phyloP scores from a whole-genome alignment of 306 rosid genomes.

The Malus domestica region DNA sequence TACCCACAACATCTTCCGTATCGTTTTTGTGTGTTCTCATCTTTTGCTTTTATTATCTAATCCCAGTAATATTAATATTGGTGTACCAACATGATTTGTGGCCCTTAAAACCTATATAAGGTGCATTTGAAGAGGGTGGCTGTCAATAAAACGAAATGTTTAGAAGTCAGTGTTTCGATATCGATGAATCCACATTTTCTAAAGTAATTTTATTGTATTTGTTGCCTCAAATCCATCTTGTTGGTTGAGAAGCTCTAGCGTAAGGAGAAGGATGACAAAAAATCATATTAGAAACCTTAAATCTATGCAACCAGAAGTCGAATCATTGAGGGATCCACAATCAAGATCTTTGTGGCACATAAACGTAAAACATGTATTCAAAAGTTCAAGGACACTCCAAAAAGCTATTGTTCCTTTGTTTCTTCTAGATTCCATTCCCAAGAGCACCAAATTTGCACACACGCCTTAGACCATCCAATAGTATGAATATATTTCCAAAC shows the following conservation, averaged over 20 bases:
- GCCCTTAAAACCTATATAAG: no score
- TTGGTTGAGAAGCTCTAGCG: constrained; percentile 96
- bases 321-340: not conserved
- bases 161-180: not conserved
- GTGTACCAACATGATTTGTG: no score
- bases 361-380: not conserved
- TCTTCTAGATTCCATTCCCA: not conserved
- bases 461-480: not conserved
- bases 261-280: not conserved
- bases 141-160: not conserved
- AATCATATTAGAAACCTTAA: not conserved
- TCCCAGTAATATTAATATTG: no score
- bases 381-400: not conserved
- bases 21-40: not conserved
- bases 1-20: not conserved
- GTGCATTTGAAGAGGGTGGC: no score
- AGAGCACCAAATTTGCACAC: not conserved
- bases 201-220: constrained; percentile 74
- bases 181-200: not conserved
- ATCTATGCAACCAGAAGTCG: not conserved
- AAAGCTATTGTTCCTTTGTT: not conserved
- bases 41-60: no score
- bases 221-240: constrained; percentile 99
- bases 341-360: not conserved
- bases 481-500: no score